phyloP scores from a whole-genome alignment of 164 flowering plant species.

The Sedum album region DNA sequence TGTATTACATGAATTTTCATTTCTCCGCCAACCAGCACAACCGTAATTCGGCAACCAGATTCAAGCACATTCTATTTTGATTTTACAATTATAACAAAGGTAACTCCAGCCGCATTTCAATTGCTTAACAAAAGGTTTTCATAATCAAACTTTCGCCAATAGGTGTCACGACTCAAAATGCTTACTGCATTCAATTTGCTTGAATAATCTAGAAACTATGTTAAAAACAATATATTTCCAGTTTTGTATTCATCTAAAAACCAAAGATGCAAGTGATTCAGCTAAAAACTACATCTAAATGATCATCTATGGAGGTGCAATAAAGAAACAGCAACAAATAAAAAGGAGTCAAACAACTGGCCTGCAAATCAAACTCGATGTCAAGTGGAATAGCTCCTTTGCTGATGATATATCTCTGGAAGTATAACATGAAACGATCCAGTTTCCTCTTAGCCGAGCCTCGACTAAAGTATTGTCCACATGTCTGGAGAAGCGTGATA shows the following conservation, averaged over 20 bases:
- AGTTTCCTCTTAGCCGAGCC: conserved; percentile 97
- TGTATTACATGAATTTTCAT: background rate
- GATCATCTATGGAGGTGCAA: background rate
- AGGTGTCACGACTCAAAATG: background rate
- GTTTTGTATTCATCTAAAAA: background rate
- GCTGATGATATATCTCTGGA: conserved; percentile 84
- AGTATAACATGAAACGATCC: conserved; percentile 77
- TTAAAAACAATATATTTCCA: too few relatives aligned
- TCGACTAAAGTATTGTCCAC: conserved; percentile 95
- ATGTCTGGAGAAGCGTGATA: conserved; percentile 88
- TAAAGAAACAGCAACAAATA: background rate
- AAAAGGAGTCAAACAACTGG: conserved; percentile 23
- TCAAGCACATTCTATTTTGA: background rate
- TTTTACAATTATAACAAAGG: background rate
- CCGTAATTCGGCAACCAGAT: background rate
- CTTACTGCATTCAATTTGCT: background rate
- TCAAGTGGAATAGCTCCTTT: conserved; percentile 88
- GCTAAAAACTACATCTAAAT: background rate
- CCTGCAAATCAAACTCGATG: conserved; percentile 98
- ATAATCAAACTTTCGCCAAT: background rate
- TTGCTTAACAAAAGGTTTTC: background rate
- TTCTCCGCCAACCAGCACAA: background rate
- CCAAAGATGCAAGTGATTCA: background rate
- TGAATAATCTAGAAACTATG: background rate
- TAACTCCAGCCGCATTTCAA: background rate